phyloP scores from a whole-genome alignment of 2,329 filamentous ascomycete species.

The Aspergillus melleus region DNA sequence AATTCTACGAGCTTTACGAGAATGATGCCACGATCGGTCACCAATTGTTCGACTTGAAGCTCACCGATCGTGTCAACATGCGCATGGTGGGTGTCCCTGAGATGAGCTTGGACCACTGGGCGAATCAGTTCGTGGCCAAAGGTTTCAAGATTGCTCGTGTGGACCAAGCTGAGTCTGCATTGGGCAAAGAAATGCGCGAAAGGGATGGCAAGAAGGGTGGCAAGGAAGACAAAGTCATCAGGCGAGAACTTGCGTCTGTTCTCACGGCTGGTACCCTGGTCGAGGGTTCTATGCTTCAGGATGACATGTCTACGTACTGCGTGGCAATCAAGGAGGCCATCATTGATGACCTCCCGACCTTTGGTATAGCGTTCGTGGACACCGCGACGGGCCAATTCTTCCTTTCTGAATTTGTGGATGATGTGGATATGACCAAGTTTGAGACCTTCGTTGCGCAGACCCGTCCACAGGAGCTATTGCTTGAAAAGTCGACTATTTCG shows the following conservation, averaged over 20 bases:
- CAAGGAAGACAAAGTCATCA: conserved; percentile 91
- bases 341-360: conserved; percentile 72
- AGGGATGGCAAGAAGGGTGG: conserved; percentile 58
- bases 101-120: conserved; percentile 93
- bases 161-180: conserved; percentile 92
- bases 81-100: conserved; percentile 98
- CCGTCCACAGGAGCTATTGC: conserved; percentile 78
- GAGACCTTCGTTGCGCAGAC: conserved; percentile 96
- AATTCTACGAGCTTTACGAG: conserved; percentile 98
- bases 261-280: conserved; percentile 91
- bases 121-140: conserved; percentile 97
- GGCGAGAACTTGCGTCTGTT: conserved; percentile 84
- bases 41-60: conserved; percentile 94
- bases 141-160: conserved; percentile 96
- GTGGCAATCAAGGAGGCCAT: conserved; percentile 84
- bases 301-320: conserved; percentile 96
- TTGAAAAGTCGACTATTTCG: conserved; percentile 85
- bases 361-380: conserved; percentile 92
- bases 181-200: conserved; percentile 99
- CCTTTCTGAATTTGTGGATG: conserved; percentile 87
- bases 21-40: conserved; percentile 96
- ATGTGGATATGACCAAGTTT: conserved; percentile 91
- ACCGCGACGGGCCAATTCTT: conserved; percentile 95
- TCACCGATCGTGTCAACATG: conserved; percentile 98
- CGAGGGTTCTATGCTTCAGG: conserved; percentile 93